Conservation (phyloP, 1,284 basidiomycete species). For the Irpex lacteus region DNA sequence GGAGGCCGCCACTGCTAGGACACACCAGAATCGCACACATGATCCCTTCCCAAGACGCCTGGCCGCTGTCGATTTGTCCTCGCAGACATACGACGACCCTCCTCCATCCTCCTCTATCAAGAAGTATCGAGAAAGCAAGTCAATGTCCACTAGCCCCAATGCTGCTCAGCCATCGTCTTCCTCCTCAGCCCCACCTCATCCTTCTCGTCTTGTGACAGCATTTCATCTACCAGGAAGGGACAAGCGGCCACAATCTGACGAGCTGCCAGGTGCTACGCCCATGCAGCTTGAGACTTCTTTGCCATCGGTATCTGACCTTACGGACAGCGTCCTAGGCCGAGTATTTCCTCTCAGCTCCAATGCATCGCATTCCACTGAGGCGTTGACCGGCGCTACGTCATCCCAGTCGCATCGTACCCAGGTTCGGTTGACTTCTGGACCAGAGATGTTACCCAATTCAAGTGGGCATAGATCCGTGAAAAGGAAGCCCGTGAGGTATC, state of each 20-base stretch:
- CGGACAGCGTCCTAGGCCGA: constrained; percentile 27
- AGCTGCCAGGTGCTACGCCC: neutral
- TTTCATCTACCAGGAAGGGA: neutral
- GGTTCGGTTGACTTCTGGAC: neutral
- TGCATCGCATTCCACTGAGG: constrained; percentile 20
- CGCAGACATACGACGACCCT: constrained; percentile 38
- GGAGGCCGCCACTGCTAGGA: neutral
- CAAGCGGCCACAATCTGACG: neutral
- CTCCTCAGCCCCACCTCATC: neutral
- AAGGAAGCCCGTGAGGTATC: constrained; percentile 10
- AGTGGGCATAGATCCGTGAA: constrained; percentile 11
- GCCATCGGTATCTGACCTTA: constrained; percentile 12
- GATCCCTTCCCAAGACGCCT: neutral
- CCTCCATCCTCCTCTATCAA: constrained; percentile 38
- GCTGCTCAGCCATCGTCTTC: neutral
- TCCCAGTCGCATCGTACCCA: constrained; percentile 24
- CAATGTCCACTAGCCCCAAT: constrained; percentile 11
- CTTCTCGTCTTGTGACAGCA: neutral
- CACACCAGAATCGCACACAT: neutral
- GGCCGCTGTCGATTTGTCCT: constrained; percentile 16
- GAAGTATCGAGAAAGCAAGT: constrained; percentile 27
- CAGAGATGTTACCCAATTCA: neutral
- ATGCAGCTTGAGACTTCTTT: constrained; percentile 7
- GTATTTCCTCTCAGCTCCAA: constrained; percentile 22
- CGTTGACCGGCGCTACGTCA: constrained; percentile 15